Base-by-base conservation (phyloP, 2,329 filamentous ascomycete species). In the Paradendryphiella salina region DNA sequence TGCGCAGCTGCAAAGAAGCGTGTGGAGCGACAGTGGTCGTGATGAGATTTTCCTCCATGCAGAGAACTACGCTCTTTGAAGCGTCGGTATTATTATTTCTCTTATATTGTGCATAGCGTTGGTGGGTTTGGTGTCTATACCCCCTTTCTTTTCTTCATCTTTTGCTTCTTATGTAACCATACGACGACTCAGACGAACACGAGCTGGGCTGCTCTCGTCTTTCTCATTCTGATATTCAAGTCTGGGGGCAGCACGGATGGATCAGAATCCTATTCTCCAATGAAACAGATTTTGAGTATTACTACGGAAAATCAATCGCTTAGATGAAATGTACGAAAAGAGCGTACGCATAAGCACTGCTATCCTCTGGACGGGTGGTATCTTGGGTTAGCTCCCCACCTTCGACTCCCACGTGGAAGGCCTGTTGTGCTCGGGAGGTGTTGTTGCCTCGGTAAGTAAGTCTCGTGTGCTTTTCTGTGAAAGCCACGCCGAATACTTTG, bases 31-130 rank as follows among this genome's bases (percentile, higher is more conserved):
- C 62, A 83, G 86, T 28, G 81, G 82, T 63, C 82, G 88, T 38
- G 92, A 96, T 69, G 93, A 96, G 80, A 88, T 97, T 46, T 96
- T 92, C 72, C 74, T 96, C 71, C 93, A 96, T 77, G 89, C 92
- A 3, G 93, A 97, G 79, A 96, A 96, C 72, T 96, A 96, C 76
- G 89, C 91, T 43, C 79, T 96, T 56, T 96, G 73, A 80, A 13
- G 38, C 40, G 44, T 38, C 35, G 33, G 35, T 44, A 11, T 35
- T 23, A 41, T 52, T 13, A 26, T 50, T 31, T 52, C 20, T 47
- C 37, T 48, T 43, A 32, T 39, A 47, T 47, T 66, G 64, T 66
- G 63, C 63, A 69, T 69, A 67, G 63, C 61, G 60, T 60, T 52
- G 52, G 46, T 42, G 37, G 54, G 56, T 32, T 57, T 47, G 46